Percentiles rank a stretch among this genome's conserved stretches.
These are phyloP conservation scores for Russula emetica DNA, from an alignment of 768 basidiomycete genomes.

Conservation along the genomic window DNA sequence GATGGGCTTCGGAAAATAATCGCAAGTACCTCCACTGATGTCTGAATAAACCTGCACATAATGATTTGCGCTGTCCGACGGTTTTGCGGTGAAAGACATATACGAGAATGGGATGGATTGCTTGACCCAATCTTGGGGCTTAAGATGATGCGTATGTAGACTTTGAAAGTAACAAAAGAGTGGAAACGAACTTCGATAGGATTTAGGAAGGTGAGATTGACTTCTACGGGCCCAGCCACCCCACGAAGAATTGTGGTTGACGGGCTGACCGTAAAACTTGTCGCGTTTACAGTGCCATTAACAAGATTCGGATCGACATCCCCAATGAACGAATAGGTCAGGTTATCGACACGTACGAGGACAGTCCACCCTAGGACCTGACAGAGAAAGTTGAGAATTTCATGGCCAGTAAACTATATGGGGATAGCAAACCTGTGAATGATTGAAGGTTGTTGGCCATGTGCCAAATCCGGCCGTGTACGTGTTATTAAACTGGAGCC, in stretches of 20 bases:
- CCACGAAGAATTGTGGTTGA: conserved; percentile 36
- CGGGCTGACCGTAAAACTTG: conserved; percentile 34
- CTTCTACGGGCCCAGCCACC: conserved; percentile 36
- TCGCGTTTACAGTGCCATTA: conserved; percentile 25
- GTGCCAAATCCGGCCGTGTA: not conserved
- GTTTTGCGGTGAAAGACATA: conserved; percentile 32
- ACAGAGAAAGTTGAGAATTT: not conserved
- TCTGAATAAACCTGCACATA: conserved; percentile 39
- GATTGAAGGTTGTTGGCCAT: conserved; percentile 27
- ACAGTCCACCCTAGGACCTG: conserved; percentile 21
- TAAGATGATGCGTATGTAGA: not conserved
- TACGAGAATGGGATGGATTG: conserved; percentile 43
- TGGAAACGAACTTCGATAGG: conserved; percentile 37
- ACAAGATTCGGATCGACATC: not conserved
- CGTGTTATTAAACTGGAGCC: conserved; percentile 17
- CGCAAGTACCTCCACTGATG: conserved; percentile 36
- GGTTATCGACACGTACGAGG: conserved; percentile 13
- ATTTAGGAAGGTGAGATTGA: conserved; percentile 39
- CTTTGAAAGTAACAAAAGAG: not conserved
- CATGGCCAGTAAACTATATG: not conserved
- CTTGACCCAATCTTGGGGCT: conserved; percentile 37
- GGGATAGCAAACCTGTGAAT: not conserved
- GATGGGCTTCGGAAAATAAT: not conserved
- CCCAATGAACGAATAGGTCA: conserved; percentile 27
- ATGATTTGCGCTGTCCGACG: conserved; percentile 36